These are phyloP conservation scores for Fusarium neocosmosporiellum DNA, from an alignment of 2,329 filamentous ascomycete species.

Conservation along the genomic window DNA sequence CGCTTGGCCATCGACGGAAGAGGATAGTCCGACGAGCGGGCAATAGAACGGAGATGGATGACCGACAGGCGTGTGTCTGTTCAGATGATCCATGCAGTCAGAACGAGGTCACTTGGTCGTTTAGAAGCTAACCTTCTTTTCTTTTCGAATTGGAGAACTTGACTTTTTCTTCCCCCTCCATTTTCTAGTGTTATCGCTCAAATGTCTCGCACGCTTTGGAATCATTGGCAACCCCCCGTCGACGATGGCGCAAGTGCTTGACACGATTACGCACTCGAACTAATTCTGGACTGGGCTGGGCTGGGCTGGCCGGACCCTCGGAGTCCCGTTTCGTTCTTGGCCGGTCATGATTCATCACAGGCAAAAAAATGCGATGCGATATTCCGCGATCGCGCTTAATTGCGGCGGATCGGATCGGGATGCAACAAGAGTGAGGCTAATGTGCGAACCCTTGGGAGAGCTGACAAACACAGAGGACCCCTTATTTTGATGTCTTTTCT, in stretches of 20 bases:
- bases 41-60: conserved; percentile 18
- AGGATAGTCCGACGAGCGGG: conserved; percentile 21
- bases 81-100: conserved; percentile 20
- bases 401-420: conserved; percentile 27
- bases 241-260: conserved; percentile 34
- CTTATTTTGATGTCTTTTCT: background rate
- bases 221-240: background rate
- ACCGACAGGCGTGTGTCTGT: background rate
- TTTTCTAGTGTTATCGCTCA: background rate
- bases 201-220: background rate
- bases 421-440: background rate
- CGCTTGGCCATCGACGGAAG: background rate
- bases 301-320: conserved; percentile 15
- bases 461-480: conserved; percentile 12
- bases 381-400: conserved; percentile 21
- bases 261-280: conserved; percentile 29
- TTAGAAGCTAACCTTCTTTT: background rate
- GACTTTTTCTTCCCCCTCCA: background rate
- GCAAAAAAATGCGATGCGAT: conserved; percentile 4
- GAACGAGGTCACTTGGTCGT: background rate
- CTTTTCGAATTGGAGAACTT: background rate
- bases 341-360: conserved; percentile 38
- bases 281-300: conserved; percentile 20
- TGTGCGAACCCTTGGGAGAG: conserved; percentile 13
- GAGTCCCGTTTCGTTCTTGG: background rate